Percentiles rank a stretch among this genome's conserved stretches.
Conservation (phyloP, 2,329 filamentous ascomycete genomes). For the Verticillium longisporum region DNA sequence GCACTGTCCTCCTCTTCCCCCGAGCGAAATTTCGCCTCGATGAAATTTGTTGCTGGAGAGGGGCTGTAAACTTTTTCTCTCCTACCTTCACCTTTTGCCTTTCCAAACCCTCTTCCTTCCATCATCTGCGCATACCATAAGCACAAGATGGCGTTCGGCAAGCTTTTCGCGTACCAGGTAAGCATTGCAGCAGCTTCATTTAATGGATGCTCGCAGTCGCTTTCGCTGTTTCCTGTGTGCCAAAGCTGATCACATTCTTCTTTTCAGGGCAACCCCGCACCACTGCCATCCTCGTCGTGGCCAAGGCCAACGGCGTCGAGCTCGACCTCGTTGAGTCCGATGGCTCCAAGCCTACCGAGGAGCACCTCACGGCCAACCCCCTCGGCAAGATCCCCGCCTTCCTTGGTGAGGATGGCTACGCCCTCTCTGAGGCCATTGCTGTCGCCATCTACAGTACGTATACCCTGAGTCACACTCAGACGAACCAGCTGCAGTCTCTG, state of each 20-base stretch:
- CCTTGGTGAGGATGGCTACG: conserved; percentile 84
- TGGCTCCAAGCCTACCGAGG: conserved; percentile 56
- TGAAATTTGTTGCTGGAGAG: conserved; percentile 1
- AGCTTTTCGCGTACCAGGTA: conserved; percentile 87
- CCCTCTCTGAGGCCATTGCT: conserved; percentile 83
- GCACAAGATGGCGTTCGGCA: conserved; percentile 87
- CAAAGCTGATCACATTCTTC: conserved; percentile 6
- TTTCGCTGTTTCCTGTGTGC: neutral
- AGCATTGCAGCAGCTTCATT: conserved; percentile 12
- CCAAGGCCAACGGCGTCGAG: conserved; percentile 95
- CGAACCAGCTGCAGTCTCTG: neutral
- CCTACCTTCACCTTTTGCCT: neutral
- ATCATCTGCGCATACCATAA: conserved; percentile 8
- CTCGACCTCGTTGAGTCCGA: conserved; percentile 74
- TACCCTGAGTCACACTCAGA: conserved; percentile 4
- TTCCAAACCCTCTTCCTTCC: conserved; percentile 13
- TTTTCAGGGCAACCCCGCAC: conserved; percentile 78
- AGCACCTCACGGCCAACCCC: conserved; percentile 80
- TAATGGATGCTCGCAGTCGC: neutral
- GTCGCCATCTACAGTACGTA: conserved; percentile 96
- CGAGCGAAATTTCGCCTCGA: neutral
- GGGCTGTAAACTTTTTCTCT: neutral
- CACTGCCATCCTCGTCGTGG: conserved; percentile 82
- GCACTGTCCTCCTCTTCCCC: neutral
- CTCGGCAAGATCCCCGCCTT: conserved; percentile 92